Conservation (phyloP, 306 rosid species). For the Malus fusca region DNA sequence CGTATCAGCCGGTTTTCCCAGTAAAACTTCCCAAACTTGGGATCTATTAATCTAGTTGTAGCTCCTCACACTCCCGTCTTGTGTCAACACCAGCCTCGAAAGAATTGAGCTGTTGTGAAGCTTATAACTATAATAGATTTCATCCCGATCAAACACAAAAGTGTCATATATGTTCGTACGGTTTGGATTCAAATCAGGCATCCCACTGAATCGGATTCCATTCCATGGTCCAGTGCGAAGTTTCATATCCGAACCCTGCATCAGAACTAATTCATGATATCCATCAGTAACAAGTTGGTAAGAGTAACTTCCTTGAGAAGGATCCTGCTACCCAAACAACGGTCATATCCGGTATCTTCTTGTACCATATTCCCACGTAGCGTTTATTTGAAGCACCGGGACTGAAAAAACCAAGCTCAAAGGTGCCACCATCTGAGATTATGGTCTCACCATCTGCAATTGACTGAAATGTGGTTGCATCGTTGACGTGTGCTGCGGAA, state of each 20-base stretch:
- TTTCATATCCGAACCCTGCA: not conserved
- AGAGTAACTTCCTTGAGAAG: conserved; percentile 32
- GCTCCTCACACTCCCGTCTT: not conserved
- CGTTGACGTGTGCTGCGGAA: too few relatives aligned
- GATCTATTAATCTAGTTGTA: not conserved
- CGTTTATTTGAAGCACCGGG: not conserved
- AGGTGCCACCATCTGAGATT: not conserved
- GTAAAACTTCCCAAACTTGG: not conserved
- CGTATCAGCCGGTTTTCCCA: not conserved
- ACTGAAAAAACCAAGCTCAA: conserved; percentile 16
- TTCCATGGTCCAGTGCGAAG: not conserved
- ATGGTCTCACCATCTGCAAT: not conserved
- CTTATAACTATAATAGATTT: conserved; percentile 25
- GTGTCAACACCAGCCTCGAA: conserved; percentile 37
- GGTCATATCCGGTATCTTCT: not conserved
- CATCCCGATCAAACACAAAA: conserved; percentile 24
- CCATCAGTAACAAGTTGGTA: not conserved
- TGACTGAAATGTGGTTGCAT: too few relatives aligned
- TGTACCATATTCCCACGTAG: conserved; percentile 21
- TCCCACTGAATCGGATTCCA: not conserved
- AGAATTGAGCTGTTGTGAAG: conserved; percentile 24
- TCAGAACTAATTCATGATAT: too few relatives aligned
- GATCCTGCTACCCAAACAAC: conserved; percentile 28
- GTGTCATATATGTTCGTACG: conserved; percentile 15
- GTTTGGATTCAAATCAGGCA: not conserved